These are phyloP conservation scores for Thamnidium elegans DNA, from an alignment of 192 early-diverging fungal species.

Conservation along the genomic window DNA sequence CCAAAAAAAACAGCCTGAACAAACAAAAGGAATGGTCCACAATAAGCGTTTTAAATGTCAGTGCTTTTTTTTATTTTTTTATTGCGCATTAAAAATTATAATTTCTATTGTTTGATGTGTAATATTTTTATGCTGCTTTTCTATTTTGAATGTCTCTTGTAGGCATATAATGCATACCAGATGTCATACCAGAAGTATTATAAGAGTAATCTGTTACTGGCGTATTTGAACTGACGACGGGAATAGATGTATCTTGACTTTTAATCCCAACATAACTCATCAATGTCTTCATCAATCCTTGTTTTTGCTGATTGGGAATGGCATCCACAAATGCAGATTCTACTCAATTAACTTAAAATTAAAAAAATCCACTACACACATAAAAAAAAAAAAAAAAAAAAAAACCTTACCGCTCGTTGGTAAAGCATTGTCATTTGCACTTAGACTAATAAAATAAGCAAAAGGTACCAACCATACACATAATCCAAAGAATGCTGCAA, in stretches of 20 bases:
- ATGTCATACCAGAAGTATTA: no score
- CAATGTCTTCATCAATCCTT: slow-evolving; percentile 30
- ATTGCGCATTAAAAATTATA: no score
- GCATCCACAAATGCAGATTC: slow-evolving; percentile 24
- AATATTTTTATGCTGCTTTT: no score
- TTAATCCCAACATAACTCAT: slow-evolving; percentile 23
- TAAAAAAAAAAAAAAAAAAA: background rate
- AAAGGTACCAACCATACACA: slow-evolving; percentile 95
- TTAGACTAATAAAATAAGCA: slow-evolving; percentile 87
- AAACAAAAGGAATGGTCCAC: no score
- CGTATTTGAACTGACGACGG: background rate
- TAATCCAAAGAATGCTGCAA: slow-evolving; percentile 90
- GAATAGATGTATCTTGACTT: slow-evolving; percentile 8
- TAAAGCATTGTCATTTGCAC: slow-evolving; percentile 84
- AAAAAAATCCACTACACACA: background rate
- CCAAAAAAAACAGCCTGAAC: no score
- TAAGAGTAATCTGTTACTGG: no score
- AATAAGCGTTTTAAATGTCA: no score
- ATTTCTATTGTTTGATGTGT: no score
- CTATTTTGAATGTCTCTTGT: no score
- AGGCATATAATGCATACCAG: no score
- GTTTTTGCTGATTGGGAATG: slow-evolving; percentile 26
- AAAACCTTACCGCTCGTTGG: slow-evolving; percentile 43
- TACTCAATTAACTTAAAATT: no score
- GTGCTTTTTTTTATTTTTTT: no score